Conservation (phyloP, 1,284 basidiomycete genomes). For the Leccinum insolens region DNA sequence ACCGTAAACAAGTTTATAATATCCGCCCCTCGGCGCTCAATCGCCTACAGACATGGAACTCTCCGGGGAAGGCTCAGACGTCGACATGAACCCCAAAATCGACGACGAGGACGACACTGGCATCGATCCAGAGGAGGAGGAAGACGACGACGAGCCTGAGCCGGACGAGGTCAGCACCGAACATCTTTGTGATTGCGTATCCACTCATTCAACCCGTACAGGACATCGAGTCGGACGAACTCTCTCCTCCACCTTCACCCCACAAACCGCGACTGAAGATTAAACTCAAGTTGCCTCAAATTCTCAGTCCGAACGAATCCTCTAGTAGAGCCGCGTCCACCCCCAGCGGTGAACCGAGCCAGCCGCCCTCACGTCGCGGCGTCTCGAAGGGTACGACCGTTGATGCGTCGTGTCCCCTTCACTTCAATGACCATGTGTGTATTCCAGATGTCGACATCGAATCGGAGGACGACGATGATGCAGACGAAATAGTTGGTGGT, state of each 20-base stretch:
- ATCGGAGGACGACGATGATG: slow-evolving; percentile 57
- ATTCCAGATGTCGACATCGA: slow-evolving; percentile 51
- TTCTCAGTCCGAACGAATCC: slow-evolving; percentile 40
- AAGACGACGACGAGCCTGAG: slow-evolving; percentile 26
- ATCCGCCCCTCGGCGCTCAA: slow-evolving; percentile 7
- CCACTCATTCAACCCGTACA: slow-evolving; percentile 4
- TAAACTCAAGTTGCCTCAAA: slow-evolving; percentile 60
- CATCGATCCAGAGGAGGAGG: slow-evolving; percentile 27
- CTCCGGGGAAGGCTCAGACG: slow-evolving; percentile 29
- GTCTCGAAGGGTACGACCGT: slow-evolving; percentile 31
- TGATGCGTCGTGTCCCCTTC: not conserved
- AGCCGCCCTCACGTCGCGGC: slow-evolving; percentile 33
- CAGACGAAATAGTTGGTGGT: slow-evolving; percentile 36
- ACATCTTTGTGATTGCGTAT: not conserved
- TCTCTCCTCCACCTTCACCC: slow-evolving; percentile 37
- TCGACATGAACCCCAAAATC: slow-evolving; percentile 37
- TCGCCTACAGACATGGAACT: slow-evolving; percentile 24
- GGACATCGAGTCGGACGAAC: slow-evolving; percentile 39
- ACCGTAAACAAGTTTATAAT: not conserved
- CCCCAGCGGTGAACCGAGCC: slow-evolving; percentile 36
- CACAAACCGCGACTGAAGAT: slow-evolving; percentile 56
- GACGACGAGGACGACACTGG: slow-evolving; percentile 30
- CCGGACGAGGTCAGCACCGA: slow-evolving; percentile 22
- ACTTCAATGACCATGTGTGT: not conserved
- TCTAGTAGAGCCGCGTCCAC: slow-evolving; percentile 42